These are phyloP conservation scores for Penicillium verrucosum DNA, from an alignment of 2,329 filamentous ascomycete genomes.

Conservation along the genomic window DNA sequence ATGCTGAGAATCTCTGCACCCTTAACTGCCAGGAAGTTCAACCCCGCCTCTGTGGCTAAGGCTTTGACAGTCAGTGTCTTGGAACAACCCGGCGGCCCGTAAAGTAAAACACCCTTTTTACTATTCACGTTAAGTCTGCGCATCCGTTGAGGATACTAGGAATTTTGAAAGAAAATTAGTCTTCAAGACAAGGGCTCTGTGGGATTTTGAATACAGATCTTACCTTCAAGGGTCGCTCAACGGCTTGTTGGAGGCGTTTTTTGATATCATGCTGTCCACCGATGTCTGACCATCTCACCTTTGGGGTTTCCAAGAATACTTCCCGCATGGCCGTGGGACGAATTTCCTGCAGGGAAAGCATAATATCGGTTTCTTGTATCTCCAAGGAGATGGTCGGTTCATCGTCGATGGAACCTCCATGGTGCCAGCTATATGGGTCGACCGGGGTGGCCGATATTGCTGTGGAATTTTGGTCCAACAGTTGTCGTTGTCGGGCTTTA, in stretches of 20 bases:
- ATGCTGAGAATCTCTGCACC: constrained; percentile 91
- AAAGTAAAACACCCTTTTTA: constrained; percentile 80
- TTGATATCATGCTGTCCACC: constrained; percentile 80
- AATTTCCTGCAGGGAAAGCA: constrained; percentile 62
- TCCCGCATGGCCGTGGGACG: constrained; percentile 83
- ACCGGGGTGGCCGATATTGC: neutral
- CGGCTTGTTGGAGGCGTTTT: constrained; percentile 58
- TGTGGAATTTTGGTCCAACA: constrained; percentile 12
- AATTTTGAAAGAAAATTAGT: constrained; percentile 7
- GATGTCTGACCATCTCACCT: constrained; percentile 81
- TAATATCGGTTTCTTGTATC: constrained; percentile 37
- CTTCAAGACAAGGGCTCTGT: neutral
- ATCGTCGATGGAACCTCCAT: constrained; percentile 3
- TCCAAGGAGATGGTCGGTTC: constrained; percentile 24
- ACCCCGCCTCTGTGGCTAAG: constrained; percentile 80
- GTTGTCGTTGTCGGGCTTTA: constrained; percentile 36
- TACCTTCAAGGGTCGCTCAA: constrained; percentile 58
- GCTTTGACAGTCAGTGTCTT: constrained; percentile 92
- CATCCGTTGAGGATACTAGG: constrained; percentile 51
- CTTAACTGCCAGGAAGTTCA: constrained; percentile 94
- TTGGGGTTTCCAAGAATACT: constrained; percentile 82
- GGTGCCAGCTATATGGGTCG: neutral
- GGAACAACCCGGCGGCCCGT: constrained; percentile 89
- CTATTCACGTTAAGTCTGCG: constrained; percentile 53
- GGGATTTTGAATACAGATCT: neutral